Evolutionary conservation across 805 yeast species (phyloP).

Genomic region (Metschnikowia lachancei): DNA sequence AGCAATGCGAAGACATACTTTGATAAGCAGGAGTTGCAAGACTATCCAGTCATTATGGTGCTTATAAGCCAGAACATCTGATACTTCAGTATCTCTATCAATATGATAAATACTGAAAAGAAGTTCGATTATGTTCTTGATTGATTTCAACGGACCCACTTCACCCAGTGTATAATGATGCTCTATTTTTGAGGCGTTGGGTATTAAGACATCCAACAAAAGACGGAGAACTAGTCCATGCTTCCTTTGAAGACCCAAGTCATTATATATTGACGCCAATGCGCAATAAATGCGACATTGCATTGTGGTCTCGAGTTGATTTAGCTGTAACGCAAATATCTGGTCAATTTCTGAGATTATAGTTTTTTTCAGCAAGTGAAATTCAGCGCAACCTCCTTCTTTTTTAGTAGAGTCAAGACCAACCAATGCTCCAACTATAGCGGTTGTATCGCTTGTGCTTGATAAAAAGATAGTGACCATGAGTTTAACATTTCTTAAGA

Average conservation of each 20-base stretch:
- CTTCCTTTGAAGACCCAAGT: slow-evolving; percentile 62
- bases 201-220: slow-evolving; percentile 52
- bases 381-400: neutral
- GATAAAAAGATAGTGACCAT: slow-evolving; percentile 52
- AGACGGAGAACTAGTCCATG: slow-evolving; percentile 65
- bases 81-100: slow-evolving; percentile 33
- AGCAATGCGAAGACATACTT: slow-evolving; percentile 51
- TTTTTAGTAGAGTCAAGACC: slow-evolving; percentile 5
- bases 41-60: slow-evolving; percentile 47
- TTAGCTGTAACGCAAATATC: slow-evolving; percentile 35
- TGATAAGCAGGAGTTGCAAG: slow-evolving; percentile 55
- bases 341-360: slow-evolving; percentile 41
- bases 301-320: slow-evolving; percentile 38
- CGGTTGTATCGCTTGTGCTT: slow-evolving; percentile 39
- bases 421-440: slow-evolving; percentile 45
- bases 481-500: slow-evolving; percentile 61
- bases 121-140: slow-evolving; percentile 45
- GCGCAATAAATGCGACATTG: slow-evolving; percentile 65
- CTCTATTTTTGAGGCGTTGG: slow-evolving; percentile 29
- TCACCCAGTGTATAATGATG: slow-evolving; percentile 2
- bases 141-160: slow-evolving; percentile 9
- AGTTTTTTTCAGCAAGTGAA: slow-evolving; percentile 32
- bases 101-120: slow-evolving; percentile 57
- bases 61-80: slow-evolving; percentile 20
- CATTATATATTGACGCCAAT: slow-evolving; percentile 61